These are phyloP conservation scores for Myrmaecium sp. DNA, from an alignment of 2,329 filamentous ascomycete genomes.

Conservation along the genomic window DNA sequence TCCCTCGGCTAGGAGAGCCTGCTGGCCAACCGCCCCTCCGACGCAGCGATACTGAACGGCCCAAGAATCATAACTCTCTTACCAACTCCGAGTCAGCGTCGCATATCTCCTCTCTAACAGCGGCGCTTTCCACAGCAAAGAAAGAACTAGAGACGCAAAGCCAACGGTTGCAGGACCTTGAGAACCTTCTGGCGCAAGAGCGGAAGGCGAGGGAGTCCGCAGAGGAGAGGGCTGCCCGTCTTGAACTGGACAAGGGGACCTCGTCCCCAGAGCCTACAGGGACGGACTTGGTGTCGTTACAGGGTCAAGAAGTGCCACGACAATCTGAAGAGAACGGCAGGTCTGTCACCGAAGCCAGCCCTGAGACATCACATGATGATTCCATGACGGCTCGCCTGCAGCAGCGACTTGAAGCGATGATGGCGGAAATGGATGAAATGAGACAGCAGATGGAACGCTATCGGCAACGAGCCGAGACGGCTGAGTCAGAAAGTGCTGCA, in stretches of 20 bases:
- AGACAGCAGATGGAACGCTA: conserved; percentile 65
- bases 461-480: conserved; percentile 59
- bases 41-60: conserved; percentile 57
- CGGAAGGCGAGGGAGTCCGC: conserved; percentile 66
- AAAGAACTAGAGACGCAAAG: conserved; percentile 76
- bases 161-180: conserved; percentile 62
- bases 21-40: conserved; percentile 49
- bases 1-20: too few species aligned
- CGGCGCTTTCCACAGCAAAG: conserved; percentile 68
- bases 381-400: conserved; percentile 38
- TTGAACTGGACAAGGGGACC: conserved; percentile 43
- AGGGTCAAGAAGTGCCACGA: conserved; percentile 3
- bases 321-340: background rate
- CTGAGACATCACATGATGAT: conserved; percentile 19
- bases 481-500: conserved; percentile 59
- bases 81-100: conserved; percentile 37
- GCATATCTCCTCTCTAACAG: conserved; percentile 70
- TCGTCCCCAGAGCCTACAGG: background rate
- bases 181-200: conserved; percentile 62
- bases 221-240: conserved; percentile 59
- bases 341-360: conserved; percentile 6
- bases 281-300: conserved; percentile 21
- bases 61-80: conserved; percentile 33
- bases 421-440: conserved; percentile 65
- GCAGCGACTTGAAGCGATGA: conserved; percentile 56